Conservation (phyloP, 257 asterid species). For the Solanum etuberosum region DNA sequence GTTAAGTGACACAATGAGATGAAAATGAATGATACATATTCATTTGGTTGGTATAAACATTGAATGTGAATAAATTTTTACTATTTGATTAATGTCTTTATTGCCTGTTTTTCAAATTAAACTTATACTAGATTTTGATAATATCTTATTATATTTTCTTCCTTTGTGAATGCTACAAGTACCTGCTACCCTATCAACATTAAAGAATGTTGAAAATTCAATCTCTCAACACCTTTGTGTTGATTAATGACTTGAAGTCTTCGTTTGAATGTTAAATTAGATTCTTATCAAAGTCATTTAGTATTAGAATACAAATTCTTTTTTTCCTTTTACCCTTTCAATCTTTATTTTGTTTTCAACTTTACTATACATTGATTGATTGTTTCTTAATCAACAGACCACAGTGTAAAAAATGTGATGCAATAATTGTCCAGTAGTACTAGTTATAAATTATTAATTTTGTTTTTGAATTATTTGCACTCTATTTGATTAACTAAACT, state of each 20-base stretch:
- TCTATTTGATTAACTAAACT: no score
- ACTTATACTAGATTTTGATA: not conserved
- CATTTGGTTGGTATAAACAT: not conserved
- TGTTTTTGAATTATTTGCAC: accelerated
- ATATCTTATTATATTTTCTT: not conserved
- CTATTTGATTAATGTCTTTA: not conserved
- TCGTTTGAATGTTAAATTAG: not conserved
- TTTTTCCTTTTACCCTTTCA: not conserved
- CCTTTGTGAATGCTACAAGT: not conserved
- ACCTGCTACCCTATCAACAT: not conserved
- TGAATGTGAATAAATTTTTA: not conserved
- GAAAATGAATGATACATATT: not conserved
- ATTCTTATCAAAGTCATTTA: not conserved
- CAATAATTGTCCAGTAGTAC: not conserved
- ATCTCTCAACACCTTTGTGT: not conserved
- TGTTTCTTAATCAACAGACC: not conserved
- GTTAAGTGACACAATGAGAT: not conserved
- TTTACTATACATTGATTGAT: not conserved
- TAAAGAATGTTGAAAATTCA: not conserved
- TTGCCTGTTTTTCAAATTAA: not conserved
- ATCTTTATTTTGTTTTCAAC: not conserved
- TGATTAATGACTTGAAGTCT: not conserved
- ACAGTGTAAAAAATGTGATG: not conserved
- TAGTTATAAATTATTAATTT: not conserved
- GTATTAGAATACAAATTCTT: not conserved